phyloP scores from a whole-genome alignment of 768 basidiomycete species.

The Mycena capillaripes region DNA sequence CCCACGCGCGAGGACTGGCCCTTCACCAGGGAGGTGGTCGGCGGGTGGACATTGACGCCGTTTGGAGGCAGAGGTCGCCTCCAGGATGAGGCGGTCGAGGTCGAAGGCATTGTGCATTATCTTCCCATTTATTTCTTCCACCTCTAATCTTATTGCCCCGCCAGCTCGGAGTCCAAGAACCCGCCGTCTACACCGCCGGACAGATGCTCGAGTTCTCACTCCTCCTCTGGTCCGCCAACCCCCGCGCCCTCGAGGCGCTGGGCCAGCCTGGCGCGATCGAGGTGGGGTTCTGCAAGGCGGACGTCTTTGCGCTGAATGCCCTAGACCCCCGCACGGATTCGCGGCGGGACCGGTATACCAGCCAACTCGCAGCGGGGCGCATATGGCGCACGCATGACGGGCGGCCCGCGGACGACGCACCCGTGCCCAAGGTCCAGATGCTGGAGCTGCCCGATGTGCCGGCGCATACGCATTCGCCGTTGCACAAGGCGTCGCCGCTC shows the following conservation, averaged over 20 bases:
- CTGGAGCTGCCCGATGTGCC: constrained; percentile 7
- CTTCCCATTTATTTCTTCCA: background rate
- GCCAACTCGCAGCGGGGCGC: constrained; percentile 17
- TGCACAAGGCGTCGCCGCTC: background rate
- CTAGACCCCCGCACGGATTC: constrained; percentile 20
- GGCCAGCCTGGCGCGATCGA: constrained; percentile 33
- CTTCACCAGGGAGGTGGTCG: constrained; percentile 24
- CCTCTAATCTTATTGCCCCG: background rate
- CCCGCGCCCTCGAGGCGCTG: constrained; percentile 32
- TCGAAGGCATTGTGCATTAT: constrained; percentile 30
- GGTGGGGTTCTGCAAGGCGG: constrained; percentile 26
- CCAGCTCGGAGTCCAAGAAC: constrained; percentile 31
- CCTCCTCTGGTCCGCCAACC: constrained; percentile 21
- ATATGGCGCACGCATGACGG: constrained; percentile 30
- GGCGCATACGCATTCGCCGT: background rate
- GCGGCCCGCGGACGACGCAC: constrained; percentile 23
- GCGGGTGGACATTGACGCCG: constrained; percentile 36
- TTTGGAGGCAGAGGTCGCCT: constrained; percentile 33
- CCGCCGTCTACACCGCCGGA: constrained; percentile 34
- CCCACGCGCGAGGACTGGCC: constrained; percentile 36
- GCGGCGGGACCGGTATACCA: constrained; percentile 13
- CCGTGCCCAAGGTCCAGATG: background rate
- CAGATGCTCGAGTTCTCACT: constrained; percentile 31
- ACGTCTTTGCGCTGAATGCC: constrained; percentile 25
- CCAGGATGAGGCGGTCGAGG: constrained; percentile 28